These are phyloP conservation scores for Erigeron philadelphicus DNA, from an alignment of 140 eudicot species.

Conservation along the genomic window DNA sequence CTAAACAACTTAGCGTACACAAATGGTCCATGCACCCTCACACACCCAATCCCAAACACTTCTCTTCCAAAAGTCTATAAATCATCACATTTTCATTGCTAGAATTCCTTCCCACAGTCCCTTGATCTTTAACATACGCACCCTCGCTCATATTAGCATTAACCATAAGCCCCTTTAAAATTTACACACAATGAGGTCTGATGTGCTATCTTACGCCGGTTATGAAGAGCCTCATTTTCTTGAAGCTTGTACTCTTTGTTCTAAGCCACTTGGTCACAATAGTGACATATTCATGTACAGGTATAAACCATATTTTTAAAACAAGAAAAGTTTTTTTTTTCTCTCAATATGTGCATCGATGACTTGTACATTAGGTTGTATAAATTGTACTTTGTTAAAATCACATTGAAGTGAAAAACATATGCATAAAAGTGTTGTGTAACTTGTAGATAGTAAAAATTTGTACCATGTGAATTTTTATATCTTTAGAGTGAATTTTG, in stretches of 20 bases:
- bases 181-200: conserved; percentile 29
- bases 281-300: conserved; percentile 95
- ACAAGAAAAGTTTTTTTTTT: neutral
- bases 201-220: conserved; percentile 47
- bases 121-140: conserved; percentile 23
- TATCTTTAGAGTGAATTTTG: conserved; percentile 12
- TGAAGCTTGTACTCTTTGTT: conserved; percentile 77
- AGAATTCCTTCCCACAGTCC: conserved; percentile 35
- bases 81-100: conserved; percentile 25
- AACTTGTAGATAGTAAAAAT: neutral
- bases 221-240: conserved; percentile 74
- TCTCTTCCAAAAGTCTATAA: conserved; percentile 30
- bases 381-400: conserved; percentile 8
- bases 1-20: conserved; percentile 13
- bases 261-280: conserved; percentile 56
- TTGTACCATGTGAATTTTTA: neutral
- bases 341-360: conserved; percentile 12
- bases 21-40: conserved; percentile 26
- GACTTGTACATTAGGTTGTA: conserved; percentile 23
- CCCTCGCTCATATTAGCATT: conserved; percentile 35
- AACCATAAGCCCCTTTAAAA: neutral
- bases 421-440: conserved; percentile 7
- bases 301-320: conserved; percentile 27
- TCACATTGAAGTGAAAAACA: neutral
- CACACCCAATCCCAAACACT: conserved; percentile 40